Percentiles rank a stretch among this genome's conserved stretches.
Conservation (phyloP, 176 grass and related monocot species). For the Carex myosuroides region DNA sequence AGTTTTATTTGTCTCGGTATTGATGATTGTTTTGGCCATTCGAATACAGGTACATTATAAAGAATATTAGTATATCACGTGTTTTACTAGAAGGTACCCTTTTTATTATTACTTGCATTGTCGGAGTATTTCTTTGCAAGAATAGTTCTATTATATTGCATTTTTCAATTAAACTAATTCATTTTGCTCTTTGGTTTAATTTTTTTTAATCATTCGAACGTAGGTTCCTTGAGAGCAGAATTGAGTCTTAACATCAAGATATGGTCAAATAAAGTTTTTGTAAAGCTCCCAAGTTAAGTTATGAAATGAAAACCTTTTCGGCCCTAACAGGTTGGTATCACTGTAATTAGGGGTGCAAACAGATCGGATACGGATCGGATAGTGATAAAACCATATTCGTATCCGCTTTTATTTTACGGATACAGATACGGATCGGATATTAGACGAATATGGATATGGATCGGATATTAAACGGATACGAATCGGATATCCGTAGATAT, state of each 20-base stretch:
- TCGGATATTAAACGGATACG: no score
- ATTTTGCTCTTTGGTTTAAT: constrained; percentile 7
- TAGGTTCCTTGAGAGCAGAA: background rate
- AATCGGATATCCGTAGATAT: no score
- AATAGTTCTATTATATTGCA: background rate
- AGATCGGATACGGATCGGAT: no score
- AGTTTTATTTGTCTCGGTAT: constrained; percentile 68
- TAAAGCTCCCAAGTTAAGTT: background rate
- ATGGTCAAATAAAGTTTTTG: no score
- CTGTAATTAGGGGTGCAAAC: no score
- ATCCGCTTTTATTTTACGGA: no score
- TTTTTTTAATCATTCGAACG: background rate
- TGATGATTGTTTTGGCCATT: constrained; percentile 60
- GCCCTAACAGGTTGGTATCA: background rate
- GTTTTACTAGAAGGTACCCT: background rate
- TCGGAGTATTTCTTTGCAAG: background rate
- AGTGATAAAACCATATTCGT: no score
- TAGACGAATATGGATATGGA: no score
- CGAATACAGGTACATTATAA: constrained; percentile 48
- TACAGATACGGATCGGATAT: no score
- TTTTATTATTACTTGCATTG: background rate
- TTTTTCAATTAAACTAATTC: background rate
- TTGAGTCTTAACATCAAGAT: background rate
- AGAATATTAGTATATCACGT: background rate
- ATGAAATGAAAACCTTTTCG: background rate